Evolutionary conservation across 345 rosid species (phyloP).

Genomic region (Salix koriyanagi): DNA sequence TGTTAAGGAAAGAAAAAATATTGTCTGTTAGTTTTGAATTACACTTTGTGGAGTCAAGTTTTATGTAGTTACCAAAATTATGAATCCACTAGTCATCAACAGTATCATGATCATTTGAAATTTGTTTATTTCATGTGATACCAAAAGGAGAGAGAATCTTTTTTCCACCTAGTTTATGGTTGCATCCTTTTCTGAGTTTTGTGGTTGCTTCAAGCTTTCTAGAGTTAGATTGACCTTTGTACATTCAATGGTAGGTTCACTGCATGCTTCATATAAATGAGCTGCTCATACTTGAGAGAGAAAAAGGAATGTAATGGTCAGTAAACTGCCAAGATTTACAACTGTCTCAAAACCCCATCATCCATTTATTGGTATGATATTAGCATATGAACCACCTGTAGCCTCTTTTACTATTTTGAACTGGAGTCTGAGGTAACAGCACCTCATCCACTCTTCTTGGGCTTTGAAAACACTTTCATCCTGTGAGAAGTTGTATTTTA

Average conservation of each 20-base stretch:
- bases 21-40: background rate
- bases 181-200: background rate
- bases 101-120: background rate
- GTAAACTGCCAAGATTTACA: background rate
- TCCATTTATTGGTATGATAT: background rate
- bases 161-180: background rate
- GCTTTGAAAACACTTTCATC: background rate
- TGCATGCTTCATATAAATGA: background rate
- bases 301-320: background rate
- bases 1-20: background rate
- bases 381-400: background rate
- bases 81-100: background rate
- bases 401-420: background rate
- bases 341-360: background rate
- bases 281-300: background rate
- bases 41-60: background rate
- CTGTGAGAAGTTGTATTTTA: background rate
- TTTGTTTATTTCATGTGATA: background rate
- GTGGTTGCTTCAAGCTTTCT: background rate
- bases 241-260: background rate
- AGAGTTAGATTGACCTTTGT: background rate
- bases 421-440: background rate
- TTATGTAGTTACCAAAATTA: background rate
- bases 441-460: background rate
- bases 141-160: background rate